Conservation (phyloP, 2,329 filamentous ascomycete genomes). For the Eutypa lata region DNA sequence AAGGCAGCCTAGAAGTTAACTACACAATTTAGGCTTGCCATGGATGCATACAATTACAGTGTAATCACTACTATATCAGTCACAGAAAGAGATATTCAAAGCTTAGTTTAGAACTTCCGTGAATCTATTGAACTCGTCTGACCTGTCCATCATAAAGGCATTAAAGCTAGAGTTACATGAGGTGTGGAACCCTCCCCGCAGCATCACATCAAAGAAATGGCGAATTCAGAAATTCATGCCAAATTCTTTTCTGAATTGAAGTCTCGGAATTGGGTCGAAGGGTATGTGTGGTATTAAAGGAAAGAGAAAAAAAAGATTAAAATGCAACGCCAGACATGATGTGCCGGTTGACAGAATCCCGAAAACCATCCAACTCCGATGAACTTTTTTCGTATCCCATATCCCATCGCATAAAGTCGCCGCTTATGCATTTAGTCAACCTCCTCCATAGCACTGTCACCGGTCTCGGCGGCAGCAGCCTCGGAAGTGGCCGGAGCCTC, state of each 20-base stretch:
- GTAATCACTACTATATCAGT: too few species aligned
- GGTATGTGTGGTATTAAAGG: constrained; percentile 30
- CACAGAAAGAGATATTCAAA: too few species aligned
- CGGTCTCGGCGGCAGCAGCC: constrained; percentile 61
- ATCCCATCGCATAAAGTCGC: constrained; percentile 18
- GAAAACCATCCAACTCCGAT: constrained; percentile 39
- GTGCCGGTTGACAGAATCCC: constrained; percentile 30
- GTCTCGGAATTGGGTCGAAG: too few species aligned
- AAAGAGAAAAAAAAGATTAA: constrained; percentile 20
- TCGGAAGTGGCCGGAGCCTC: constrained; percentile 53
- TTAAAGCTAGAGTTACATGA: neutral
- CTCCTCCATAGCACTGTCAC: constrained; percentile 99
- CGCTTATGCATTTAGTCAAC: constrained; percentile 70
- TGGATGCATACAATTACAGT: too few species aligned
- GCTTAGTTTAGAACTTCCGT: neutral
- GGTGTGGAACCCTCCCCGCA: too few species aligned
- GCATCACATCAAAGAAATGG: constrained; percentile 9
- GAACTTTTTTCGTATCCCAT: constrained; percentile 38
- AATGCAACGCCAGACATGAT: constrained; percentile 23
- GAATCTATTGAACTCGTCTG: neutral
- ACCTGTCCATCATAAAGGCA: neutral
- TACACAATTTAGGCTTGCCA: too few species aligned
- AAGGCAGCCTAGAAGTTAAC: too few species aligned
- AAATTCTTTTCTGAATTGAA: too few species aligned
- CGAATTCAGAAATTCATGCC: too few species aligned